Evolutionary conservation across 164 flowering plant species (phyloP).

Genomic region (Macadamia tetraphylla): DNA sequence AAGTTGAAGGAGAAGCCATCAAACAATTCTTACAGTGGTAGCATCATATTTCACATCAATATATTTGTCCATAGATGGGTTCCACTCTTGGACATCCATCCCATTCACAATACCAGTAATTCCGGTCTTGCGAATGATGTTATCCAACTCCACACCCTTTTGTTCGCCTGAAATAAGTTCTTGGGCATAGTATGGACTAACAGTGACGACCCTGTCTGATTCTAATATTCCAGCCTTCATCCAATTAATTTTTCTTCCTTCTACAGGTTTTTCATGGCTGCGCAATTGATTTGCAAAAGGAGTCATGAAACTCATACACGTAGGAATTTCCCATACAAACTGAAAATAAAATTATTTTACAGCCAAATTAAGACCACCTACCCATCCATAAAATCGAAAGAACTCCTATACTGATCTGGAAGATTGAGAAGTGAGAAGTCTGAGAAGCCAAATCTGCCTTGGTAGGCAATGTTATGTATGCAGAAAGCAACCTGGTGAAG

Average conservation of each 20-base stretch:
- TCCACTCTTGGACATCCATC: constrained; percentile 97
- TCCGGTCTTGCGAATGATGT: constrained; percentile 35
- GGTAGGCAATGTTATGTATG: constrained; percentile 93
- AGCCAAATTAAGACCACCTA: constrained; percentile 13
- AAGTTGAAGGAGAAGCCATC: background rate
- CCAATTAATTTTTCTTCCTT: constrained; percentile 97
- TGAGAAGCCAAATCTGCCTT: constrained; percentile 81
- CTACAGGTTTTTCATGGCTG: constrained; percentile 75
- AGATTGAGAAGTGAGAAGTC: constrained; percentile 74
- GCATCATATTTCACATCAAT: constrained; percentile 51
- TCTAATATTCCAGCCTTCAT: constrained; percentile 92
- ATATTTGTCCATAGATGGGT: constrained; percentile 69
- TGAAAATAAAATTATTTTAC: background rate
- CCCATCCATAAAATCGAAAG: constrained; percentile 95
- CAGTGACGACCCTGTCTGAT: constrained; percentile 63
- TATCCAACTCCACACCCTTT: constrained; percentile 77
- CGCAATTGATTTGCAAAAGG: constrained; percentile 6
- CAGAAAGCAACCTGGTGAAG: constrained; percentile 65
- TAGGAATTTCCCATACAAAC: background rate
- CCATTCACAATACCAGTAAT: constrained; percentile 79
- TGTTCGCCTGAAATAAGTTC: constrained; percentile 64
- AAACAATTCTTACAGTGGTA: constrained; percentile 56
- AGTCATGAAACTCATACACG: background rate
- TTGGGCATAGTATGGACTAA: constrained; percentile 85
- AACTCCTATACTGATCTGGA: constrained; percentile 56